Base-by-base conservation (phyloP, 495 filamentous ascomycete genomes). In the Cercophora samala region DNA sequence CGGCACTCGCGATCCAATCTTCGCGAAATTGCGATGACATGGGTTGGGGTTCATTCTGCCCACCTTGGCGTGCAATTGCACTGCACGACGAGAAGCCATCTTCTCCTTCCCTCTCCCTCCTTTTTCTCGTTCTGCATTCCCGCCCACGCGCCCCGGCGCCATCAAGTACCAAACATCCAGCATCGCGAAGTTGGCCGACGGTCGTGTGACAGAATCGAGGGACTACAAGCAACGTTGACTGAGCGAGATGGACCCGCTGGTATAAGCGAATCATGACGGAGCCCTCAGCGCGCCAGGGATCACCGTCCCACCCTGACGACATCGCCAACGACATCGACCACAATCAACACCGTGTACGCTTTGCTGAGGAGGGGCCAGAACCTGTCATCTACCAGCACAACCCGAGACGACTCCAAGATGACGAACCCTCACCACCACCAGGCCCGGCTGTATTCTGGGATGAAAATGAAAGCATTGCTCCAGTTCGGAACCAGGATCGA, bases 381-480 rank as follows among this genome's bases (percentile, higher is more conserved):
- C 67, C 66, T 19, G 64, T 60, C 13, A 66, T 59, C 60, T 63
- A 61, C 15, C 60, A 66, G 5, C 53, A 59, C 42, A 65, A 66
- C 11, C 68, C 72, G 17, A 26, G 37, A 9, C 55, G 54, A 1
- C 18, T 19, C 18, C 64, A 24, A 62, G 29, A 29, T n/a, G 37
- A 58, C 26, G 51, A 8, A 15, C 55, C 61, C 5, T 42, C 1
- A 17, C 62, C 21, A 13, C 63, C 53, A 18, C 56, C 18, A 60
- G 54, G 55, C 65, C 73, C 52, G 32, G 70, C 68, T 6, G 72
- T 76, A 0, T 78, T 71, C 65, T 78, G 74, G 74, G 76, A 78
- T 64, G 72, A 71, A 4, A 19, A 56, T 5, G 53, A 56, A 18
- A 56, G 53, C 22, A 23, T 56, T 11, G 22, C 53, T 56, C 53